These are phyloP conservation scores for Yamadazyma sp. DNA, from an alignment of 1,139 yeast genomes.

Conservation along the genomic window DNA sequence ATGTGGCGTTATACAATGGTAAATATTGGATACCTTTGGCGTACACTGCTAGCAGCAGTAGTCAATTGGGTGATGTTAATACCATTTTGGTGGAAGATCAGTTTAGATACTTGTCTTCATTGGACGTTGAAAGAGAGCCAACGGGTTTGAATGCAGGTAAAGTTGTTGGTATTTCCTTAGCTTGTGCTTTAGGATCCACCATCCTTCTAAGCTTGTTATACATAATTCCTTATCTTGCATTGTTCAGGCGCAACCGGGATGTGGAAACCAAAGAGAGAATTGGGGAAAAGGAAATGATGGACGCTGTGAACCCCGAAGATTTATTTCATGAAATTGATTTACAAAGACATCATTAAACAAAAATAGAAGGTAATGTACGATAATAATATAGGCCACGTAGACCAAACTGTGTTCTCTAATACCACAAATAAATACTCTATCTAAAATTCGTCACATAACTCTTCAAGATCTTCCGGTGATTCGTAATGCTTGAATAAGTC, in stretches of 20 bases:
- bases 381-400: neutral
- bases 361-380: neutral
- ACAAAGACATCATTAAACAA: conserved; percentile 28
- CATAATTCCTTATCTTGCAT: conserved; percentile 51
- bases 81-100: conserved; percentile 39
- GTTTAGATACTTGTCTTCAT: conserved; percentile 38
- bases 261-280: conserved; percentile 45
- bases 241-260: conserved; percentile 45
- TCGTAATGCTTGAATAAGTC: conserved; percentile 29
- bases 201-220: conserved; percentile 65
- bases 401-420: no score
- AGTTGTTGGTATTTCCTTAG: conserved; percentile 84
- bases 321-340: conserved; percentile 60
- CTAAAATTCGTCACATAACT: conserved; percentile 13
- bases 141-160: conserved; percentile 54
- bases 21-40: conserved; percentile 71
- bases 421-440: no score
- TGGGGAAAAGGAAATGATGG: conserved; percentile 66
- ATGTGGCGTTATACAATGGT: conserved; percentile 73
- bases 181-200: conserved; percentile 83
- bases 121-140: conserved; percentile 24
- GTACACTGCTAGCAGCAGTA: conserved; percentile 23
- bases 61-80: conserved; percentile 30
- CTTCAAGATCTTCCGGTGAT: conserved; percentile 32
- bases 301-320: conserved; percentile 64